Base-by-base conservation (phyloP, 2,329 filamentous ascomycete species). In the Cyclaneusma minus region DNA sequence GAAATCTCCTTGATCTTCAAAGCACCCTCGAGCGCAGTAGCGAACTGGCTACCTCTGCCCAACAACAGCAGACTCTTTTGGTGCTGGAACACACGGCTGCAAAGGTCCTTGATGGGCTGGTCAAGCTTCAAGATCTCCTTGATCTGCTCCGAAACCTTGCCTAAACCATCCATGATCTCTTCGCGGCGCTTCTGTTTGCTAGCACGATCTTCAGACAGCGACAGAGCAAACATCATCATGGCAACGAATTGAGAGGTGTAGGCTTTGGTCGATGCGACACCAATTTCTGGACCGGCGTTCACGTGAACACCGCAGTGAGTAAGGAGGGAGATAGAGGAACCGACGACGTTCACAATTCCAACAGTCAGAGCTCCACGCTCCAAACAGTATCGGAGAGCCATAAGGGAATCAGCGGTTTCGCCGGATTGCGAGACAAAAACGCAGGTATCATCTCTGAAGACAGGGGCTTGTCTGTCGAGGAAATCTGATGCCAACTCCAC, bases 1-100 rank as follows among this genome's bases (percentile, higher is more conserved):
- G 87, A 95, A 47, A 98, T 98, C 62, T 98, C 89, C 71, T 98
- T 98, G 58, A 98, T 98, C 68, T 98, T 98, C 42, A 98, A 67
- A 25, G 89, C 89, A 58, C 83, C 89, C 64, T 98, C 89, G 13
- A 98, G 73, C 30, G 89, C 89, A 44, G 89, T 98, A 33, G 87
- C 85, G 64, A 85, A 93, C 60, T 98, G 89, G 51, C 83, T 83
- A 42, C 89, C 89, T 64, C 89, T 81, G 34, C 89, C 89, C 34
- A 98, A 69, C 29, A 98, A 71, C 35, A 98, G 66, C 45, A 98
- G 59, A 39, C 81, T 91, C 73, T 95, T 95, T 58, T 98, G 89
- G 60, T 93, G 69, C 68, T 93, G 85, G 72, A 98, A 83, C 35
- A 71, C 85, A 52, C 84, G 82, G 48, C 78, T 65, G 58, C 87